These are phyloP conservation scores for Monosporascus sp. DNA, from an alignment of 2,329 filamentous ascomycete species.

Conservation along the genomic window DNA sequence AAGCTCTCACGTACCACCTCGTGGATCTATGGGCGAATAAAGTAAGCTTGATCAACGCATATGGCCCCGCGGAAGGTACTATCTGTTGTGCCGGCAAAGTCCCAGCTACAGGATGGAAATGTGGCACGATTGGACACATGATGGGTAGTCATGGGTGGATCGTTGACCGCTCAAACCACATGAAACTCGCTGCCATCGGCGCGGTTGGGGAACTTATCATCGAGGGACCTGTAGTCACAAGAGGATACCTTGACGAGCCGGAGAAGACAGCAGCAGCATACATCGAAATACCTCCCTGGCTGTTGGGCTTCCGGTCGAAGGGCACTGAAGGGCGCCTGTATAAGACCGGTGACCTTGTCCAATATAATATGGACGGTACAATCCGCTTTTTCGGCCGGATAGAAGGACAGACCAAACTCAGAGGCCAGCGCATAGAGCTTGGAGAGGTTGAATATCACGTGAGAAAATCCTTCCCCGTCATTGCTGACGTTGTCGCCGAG, in stretches of 20 bases:
- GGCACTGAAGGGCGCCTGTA: not conserved
- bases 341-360: too few species aligned
- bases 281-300: not conserved
- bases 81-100: not conserved
- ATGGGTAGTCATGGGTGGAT: not conserved
- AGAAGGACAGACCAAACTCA: not conserved
- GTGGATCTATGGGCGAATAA: too few species aligned
- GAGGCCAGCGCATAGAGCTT: not conserved
- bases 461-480: not conserved
- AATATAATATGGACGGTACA: too few species aligned
- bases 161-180: not conserved
- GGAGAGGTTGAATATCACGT: not conserved
- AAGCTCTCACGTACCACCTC: too few species aligned
- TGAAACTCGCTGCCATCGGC: slow-evolving; percentile 1
- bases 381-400: not conserved
- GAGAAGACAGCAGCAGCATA: slow-evolving; percentile 4
- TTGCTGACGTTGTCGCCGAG: too few species aligned
- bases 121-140: not conserved
- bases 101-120: not conserved
- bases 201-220: slow-evolving; percentile 3
- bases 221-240: slow-evolving; percentile 3
- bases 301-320: not conserved
- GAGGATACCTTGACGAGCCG: slow-evolving; percentile 4
- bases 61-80: too few species aligned
- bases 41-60: too few species aligned